phyloP scores from a whole-genome alignment of 139 green algal species.

The Yamagishiella unicocca region DNA sequence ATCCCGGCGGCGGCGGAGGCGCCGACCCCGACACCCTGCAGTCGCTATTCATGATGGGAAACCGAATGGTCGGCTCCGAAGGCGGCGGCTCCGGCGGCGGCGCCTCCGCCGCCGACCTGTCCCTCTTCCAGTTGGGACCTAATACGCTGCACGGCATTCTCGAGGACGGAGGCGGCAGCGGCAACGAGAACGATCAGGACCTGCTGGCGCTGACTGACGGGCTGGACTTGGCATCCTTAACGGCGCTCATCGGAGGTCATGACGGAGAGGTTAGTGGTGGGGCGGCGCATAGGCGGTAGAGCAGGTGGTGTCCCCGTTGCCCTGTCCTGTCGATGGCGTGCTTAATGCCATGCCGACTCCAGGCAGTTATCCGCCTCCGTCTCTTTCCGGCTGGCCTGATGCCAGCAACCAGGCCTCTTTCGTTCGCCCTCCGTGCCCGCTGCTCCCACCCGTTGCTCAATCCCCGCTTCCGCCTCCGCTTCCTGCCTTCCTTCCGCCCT shows the following conservation, averaged over 20 bases:
- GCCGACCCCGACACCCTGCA: neutral
- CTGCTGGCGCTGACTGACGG: neutral
- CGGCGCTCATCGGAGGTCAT: constrained; percentile 1
- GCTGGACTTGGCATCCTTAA: constrained; percentile 17
- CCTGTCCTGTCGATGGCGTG: no score
- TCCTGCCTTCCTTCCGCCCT: no score
- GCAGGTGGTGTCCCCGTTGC: no score
- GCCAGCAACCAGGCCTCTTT: no score
- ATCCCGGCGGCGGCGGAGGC: neutral
- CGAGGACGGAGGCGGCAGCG: neutral
- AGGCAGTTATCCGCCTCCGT: no score
- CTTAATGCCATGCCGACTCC: no score
- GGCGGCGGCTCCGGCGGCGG: neutral
- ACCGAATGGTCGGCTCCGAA: neutral
- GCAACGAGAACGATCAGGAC: neutral
- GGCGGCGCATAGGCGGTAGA: no score
- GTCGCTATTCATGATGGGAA: neutral
- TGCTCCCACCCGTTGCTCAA: no score
- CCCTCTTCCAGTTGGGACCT: neutral
- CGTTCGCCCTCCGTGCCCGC: no score
- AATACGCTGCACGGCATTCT: neutral
- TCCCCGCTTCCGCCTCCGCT: no score
- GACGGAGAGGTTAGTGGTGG: constrained; percentile 13
- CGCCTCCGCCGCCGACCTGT: neutral
- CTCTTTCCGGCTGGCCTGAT: no score